Evolutionary conservation across 495 filamentous ascomycete species (phyloP).

Genomic region (Letharia columbiana): DNA sequence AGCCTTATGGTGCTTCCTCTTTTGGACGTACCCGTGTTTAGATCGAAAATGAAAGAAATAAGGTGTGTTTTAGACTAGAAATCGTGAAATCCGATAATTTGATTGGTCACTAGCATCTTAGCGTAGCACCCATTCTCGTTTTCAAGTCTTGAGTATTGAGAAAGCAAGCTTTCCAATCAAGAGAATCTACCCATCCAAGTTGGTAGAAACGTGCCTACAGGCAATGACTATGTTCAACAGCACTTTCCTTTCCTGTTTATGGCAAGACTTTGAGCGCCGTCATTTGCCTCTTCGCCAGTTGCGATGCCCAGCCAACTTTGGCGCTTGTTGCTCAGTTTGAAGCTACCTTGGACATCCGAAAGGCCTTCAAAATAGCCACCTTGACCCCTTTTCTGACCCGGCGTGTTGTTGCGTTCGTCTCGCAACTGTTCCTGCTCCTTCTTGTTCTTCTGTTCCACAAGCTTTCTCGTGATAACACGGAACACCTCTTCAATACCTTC

Average conservation of each 20-base stretch:
- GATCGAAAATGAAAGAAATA: too few relatives aligned
- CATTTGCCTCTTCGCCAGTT: constrained; percentile 29
- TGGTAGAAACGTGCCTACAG: background rate
- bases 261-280: constrained; percentile 1
- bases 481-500: constrained; percentile 98
- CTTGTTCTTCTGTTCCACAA: constrained; percentile 82
- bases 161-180: too few relatives aligned
- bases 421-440: constrained; percentile 45
- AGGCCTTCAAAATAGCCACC: constrained; percentile 25
- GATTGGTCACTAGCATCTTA: too few relatives aligned
- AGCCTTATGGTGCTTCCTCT: too few relatives aligned
- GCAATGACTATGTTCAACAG: constrained; percentile 29
- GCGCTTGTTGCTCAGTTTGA: constrained; percentile 42
- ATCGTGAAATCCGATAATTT: too few relatives aligned
- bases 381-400: constrained; percentile 22
- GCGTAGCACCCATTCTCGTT: too few relatives aligned
- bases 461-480: constrained; percentile 82
- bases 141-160: too few relatives aligned
- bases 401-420: constrained; percentile 16
- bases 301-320: constrained; percentile 45
- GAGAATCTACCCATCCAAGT: background rate
- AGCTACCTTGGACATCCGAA: constrained; percentile 37
- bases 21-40: too few relatives aligned
- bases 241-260: constrained; percentile 31
- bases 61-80: too few relatives aligned